Evolutionary conservation across 2,329 filamentous ascomycete genomes (phyloP).

Genomic region (Ophiostoma tasmaniense): DNA sequence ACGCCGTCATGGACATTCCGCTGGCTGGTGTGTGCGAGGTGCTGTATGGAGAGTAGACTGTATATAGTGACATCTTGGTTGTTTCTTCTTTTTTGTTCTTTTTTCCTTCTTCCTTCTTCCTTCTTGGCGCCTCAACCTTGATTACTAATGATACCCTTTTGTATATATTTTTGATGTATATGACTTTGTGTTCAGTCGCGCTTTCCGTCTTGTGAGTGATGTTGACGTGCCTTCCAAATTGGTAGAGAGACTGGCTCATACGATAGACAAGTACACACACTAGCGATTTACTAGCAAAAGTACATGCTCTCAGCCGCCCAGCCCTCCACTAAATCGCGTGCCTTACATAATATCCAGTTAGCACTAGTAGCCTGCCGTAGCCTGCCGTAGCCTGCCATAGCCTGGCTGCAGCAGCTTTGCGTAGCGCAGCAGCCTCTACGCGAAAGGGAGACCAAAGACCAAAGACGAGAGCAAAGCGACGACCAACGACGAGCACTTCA

Average conservation of each 20-base stretch:
- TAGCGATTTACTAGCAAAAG: background rate
- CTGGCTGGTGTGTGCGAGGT: constrained; percentile 93
- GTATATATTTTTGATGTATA: background rate
- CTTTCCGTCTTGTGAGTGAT: background rate
- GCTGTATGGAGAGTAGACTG: constrained; percentile 56
- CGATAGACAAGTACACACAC: background rate
- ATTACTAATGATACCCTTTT: constrained; percentile 5
- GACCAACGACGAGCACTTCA: background rate
- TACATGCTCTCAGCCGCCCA: constrained; percentile 5
- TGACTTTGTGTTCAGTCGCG: background rate
- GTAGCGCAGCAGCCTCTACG: background rate
- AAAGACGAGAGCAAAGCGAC: background rate
- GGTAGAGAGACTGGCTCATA: background rate
- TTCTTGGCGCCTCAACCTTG: background rate
- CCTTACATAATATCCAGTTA: constrained; percentile 7
- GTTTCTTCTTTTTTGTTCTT: background rate
- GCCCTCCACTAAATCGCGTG: constrained; percentile 16
- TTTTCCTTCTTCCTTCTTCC: no score
- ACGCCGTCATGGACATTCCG: constrained; percentile 95
- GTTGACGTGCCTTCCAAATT: background rate
- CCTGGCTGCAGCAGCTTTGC: background rate
- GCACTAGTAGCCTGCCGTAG: background rate
- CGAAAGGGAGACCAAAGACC: constrained; percentile 13
- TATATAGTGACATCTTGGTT: no score
- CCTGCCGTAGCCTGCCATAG: background rate